phyloP scores from a whole-genome alignment of 1,284 basidiomycete genomes.

The Ceratobasidium sp. region DNA sequence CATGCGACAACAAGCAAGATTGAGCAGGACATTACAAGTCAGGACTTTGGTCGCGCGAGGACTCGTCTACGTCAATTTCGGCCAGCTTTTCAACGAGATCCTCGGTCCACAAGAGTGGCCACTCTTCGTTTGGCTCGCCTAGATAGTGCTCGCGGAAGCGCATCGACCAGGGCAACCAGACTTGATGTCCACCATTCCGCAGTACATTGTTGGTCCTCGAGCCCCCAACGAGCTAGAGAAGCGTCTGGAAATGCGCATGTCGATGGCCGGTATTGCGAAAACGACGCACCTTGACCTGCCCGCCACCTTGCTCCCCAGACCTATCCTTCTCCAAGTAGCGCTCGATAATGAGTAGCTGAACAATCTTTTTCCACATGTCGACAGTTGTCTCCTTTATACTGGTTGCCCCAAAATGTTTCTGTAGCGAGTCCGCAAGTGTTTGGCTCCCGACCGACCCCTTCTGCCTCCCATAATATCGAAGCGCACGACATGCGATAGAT shows the following conservation, averaged over 20 bases:
- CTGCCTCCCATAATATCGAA: conserved; percentile 7
- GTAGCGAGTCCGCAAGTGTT: neutral
- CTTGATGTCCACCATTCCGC: neutral
- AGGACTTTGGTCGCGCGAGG: neutral
- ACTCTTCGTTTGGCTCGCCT: neutral
- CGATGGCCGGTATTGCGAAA: neutral
- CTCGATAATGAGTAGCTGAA: conserved; percentile 30
- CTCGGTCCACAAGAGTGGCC: conserved; percentile 27
- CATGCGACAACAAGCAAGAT: neutral
- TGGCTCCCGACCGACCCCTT: neutral
- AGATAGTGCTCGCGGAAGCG: conserved; percentile 20
- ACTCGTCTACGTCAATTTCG: neutral
- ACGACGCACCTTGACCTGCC: conserved; percentile 21
- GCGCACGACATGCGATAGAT: conserved; percentile 15
- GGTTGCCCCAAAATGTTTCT: neutral
- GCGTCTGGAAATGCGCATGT: neutral
- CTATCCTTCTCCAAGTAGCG: conserved; percentile 21
- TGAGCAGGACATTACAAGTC: conserved; percentile 2
- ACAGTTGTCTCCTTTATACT: neutral
- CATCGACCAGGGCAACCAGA: conserved; percentile 32
- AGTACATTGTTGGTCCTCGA: conserved; percentile 12
- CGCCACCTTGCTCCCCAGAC: conserved; percentile 22
- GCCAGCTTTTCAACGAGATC: neutral
- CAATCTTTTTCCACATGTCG: conserved; percentile 23
- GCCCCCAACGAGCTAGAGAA: neutral